Conservation (phyloP, 371 early-diverging fungal genomes). For the Thermomucor indicae-seudaticae region DNA sequence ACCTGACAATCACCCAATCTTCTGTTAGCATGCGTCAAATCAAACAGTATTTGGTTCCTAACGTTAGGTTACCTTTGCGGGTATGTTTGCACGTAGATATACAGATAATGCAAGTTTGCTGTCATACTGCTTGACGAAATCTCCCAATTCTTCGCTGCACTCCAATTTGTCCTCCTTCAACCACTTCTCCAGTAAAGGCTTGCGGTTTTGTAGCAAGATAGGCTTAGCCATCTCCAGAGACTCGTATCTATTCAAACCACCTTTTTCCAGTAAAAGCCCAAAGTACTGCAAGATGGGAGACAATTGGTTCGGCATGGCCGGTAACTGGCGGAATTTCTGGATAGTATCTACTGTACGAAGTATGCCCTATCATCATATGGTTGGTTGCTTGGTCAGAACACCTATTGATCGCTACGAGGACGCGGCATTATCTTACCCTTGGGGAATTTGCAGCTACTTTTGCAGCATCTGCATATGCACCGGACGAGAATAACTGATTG, state of each 20-base stretch:
- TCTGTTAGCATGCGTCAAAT: too few species aligned
- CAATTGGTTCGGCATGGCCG: conserved; percentile 76
- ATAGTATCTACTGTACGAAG: conserved; percentile 94
- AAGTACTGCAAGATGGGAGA: conserved; percentile 97
- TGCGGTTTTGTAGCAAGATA: conserved; percentile 87
- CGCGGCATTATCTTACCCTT: conserved; percentile 61
- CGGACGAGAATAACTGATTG: conserved; percentile 75
- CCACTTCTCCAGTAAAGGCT: conserved; percentile 96
- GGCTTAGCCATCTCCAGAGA: conserved; percentile 93
- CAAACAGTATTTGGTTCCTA: too few species aligned
- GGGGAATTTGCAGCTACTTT: conserved; percentile 96
- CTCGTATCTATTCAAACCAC: conserved; percentile 90
- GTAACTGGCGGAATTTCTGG: conserved; percentile 87
- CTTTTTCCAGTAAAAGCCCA: conserved; percentile 94
- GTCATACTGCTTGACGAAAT: conserved; percentile 92
- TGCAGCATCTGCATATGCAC: conserved; percentile 87
- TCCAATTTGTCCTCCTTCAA: conserved; percentile 97
- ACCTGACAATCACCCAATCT: too few species aligned
- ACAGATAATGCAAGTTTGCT: conserved; percentile 89
- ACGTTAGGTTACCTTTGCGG: conserved; percentile 71
- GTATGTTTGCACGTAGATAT: conserved; percentile 91
- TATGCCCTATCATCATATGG: conserved; percentile 64
- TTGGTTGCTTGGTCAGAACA: background rate
- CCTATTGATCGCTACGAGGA: background rate
- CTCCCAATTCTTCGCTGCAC: conserved; percentile 97